Evolutionary conservation across 1,284 basidiomycete genomes (phyloP).

Genomic region (Ganoderma lucidum): DNA sequence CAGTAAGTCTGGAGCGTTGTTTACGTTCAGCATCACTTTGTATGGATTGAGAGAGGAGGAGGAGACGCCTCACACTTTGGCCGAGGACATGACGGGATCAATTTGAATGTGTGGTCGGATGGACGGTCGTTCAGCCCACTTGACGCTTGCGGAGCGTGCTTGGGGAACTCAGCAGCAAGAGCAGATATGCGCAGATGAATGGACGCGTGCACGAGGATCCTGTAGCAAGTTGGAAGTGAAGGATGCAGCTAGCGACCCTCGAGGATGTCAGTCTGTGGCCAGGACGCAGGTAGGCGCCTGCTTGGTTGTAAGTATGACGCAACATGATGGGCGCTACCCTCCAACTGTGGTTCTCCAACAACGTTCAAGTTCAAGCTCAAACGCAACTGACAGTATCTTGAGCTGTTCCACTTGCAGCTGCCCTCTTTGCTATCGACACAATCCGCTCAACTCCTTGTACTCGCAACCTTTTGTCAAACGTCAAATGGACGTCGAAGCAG

Average conservation of each 20-base stretch:
- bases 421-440: not conserved
- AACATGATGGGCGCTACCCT: not conserved
- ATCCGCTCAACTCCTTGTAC: not conserved
- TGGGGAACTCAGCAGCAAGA: not conserved
- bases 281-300: not conserved
- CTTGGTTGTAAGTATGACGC: conserved; percentile 22
- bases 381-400: not conserved
- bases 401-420: not conserved
- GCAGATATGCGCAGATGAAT: not conserved
- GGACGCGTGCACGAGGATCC: not conserved
- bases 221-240: not conserved
- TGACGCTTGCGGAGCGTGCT: not conserved
- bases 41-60: too few species aligned
- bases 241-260: not conserved
- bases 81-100: conserved; percentile 23
- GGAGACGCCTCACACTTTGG: conserved; percentile 32
- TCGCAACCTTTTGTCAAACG: not conserved
- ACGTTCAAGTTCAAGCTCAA: not conserved
- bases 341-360: not conserved
- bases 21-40: not conserved
- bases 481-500: not conserved
- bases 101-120: not conserved
- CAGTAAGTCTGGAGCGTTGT: conserved; percentile 68
- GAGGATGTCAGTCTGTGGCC: not conserved
- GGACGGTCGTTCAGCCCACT: not conserved